Evolutionary conservation across 768 basidiomycete species (phyloP).

Genomic region (Mycena leptocephala): DNA sequence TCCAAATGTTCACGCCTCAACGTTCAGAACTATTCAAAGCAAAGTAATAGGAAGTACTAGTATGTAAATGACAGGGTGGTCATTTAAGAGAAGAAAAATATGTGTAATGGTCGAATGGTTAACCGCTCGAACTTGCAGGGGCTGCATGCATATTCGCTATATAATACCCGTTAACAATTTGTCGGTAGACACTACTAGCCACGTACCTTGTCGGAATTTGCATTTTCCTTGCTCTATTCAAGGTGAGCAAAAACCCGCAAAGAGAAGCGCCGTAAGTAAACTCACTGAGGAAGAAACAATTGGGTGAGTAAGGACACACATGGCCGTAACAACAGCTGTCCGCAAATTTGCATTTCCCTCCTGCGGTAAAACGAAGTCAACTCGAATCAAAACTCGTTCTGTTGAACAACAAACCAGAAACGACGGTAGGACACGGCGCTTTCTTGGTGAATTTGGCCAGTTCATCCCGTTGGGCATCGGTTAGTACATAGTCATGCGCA

Average conservation of each 20-base stretch:
- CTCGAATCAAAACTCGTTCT: neutral
- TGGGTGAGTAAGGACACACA: conserved; percentile 19
- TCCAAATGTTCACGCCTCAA: too few species aligned
- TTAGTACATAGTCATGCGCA: conserved; percentile 34
- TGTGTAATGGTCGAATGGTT: neutral
- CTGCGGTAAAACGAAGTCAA: neutral
- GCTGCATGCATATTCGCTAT: conserved; percentile 25
- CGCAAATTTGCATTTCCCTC: conserved; percentile 18
- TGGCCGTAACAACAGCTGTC: conserved; percentile 28
- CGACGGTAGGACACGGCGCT: conserved; percentile 18
- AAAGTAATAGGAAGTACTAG: neutral
- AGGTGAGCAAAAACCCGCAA: neutral
- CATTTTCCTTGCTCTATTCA: conserved; percentile 26
- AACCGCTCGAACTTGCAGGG: neutral
- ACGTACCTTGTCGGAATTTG: conserved; percentile 27
- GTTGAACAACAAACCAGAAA: neutral
- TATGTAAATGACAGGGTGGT: neutral
- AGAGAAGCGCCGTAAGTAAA: neutral
- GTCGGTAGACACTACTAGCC: neutral
- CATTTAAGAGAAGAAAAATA: neutral
- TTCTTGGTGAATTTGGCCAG: conserved; percentile 23
- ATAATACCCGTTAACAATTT: neutral
- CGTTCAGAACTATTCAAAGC: neutral
- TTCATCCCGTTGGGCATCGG: conserved; percentile 22
- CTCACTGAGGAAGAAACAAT: conserved; percentile 31